Evolutionary conservation across 108 stramenopile genomes (phyloP).

Genomic region (Nannochloropsis oceanica): DNA sequence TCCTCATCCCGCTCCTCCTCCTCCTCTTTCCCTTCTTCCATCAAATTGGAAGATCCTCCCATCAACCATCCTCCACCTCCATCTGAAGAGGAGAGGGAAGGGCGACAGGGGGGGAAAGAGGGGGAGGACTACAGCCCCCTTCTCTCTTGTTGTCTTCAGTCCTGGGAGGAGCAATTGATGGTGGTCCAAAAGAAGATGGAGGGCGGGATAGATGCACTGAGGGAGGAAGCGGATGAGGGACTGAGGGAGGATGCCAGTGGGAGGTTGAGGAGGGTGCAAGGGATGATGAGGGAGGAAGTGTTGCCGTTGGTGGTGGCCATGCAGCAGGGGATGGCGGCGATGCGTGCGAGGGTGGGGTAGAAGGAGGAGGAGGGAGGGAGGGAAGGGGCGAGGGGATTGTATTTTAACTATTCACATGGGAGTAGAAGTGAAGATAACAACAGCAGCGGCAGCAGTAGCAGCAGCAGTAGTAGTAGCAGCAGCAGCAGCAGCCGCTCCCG

Average conservation of each 20-base stretch:
- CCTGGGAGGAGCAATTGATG: neutral
- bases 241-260: neutral
- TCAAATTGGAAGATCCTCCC: too few relatives aligned
- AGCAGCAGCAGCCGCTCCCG: too few relatives aligned
- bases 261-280: neutral
- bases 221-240: neutral
- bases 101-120: neutral
- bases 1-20: too few relatives aligned
- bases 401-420: too few relatives aligned
- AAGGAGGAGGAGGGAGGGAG: neutral
- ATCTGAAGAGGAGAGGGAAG: neutral
- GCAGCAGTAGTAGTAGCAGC: too few relatives aligned
- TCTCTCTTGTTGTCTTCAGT: neutral
- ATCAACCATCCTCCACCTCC: too few relatives aligned
- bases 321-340: neutral
- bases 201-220: neutral
- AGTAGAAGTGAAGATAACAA: too few relatives aligned
- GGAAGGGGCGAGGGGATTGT: too few relatives aligned
- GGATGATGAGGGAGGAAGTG: neutral
- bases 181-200: neutral
- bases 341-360: neutral
- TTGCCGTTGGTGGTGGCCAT: neutral
- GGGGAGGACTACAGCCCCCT: neutral
- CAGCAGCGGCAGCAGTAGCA: too few relatives aligned
- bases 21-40: too few relatives aligned